Percentiles rank a stretch among this genome's conserved stretches.
Conservation (phyloP, 2,329 filamentous ascomycete species). For the Pseudopithomyces maydicus region DNA sequence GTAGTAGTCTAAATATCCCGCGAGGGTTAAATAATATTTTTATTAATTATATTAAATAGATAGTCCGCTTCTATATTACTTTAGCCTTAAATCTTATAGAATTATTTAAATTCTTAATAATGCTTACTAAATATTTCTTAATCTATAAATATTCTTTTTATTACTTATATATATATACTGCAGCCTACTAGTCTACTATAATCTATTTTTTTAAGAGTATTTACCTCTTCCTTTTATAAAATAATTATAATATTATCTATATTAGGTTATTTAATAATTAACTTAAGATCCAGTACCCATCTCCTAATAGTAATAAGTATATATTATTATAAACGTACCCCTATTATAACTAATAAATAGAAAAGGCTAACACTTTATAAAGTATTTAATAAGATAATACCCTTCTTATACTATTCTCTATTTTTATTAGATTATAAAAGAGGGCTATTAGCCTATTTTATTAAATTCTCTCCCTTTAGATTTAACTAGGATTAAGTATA, state of each 20-base stretch:
- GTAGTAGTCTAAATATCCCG: too few relatives aligned
- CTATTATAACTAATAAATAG: background rate
- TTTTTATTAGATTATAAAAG: background rate
- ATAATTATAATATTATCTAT: background rate
- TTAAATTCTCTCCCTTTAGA: background rate
- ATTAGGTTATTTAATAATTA: too few relatives aligned
- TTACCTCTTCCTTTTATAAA: background rate
- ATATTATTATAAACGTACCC: background rate
- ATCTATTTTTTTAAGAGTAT: background rate
- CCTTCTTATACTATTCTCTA: background rate
- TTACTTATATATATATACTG: too few relatives aligned
- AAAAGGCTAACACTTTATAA: background rate
- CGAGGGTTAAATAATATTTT: too few relatives aligned
- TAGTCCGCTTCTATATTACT: background rate
- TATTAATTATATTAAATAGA: background rate
- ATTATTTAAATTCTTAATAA: background rate
- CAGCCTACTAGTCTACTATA: background rate
- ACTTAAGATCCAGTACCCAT: too few relatives aligned
- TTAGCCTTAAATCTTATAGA: background rate
- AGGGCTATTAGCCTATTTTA: background rate
- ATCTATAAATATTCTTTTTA: background rate
- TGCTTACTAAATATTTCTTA: background rate
- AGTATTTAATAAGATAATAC: background rate
- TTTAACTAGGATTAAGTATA: background rate
- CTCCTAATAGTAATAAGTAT: background rate